phyloP scores from a whole-genome alignment of 257 asterid genomes.

The Mentha longifolia region DNA sequence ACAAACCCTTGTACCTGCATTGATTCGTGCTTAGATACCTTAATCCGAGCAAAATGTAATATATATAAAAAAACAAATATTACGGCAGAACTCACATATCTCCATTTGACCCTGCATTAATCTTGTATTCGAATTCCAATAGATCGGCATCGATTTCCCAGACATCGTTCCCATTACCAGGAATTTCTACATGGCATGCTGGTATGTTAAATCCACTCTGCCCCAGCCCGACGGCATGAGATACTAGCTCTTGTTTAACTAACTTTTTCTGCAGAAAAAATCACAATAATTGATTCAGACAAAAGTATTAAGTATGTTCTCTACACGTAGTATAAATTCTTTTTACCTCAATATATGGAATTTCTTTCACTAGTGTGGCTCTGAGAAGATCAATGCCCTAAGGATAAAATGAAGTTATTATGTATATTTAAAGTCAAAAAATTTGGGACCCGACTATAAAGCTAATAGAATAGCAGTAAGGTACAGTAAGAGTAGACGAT shows the following conservation, averaged over 20 bases:
- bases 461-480: background rate
- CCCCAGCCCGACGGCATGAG: constrained; percentile 37
- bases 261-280: constrained; percentile 49
- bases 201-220: constrained; percentile 37
- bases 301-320: background rate
- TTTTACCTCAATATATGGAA: constrained; percentile 73
- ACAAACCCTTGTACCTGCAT: constrained; percentile 77
- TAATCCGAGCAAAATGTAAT: constrained; percentile 7
- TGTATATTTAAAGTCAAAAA: background rate
- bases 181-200: constrained; percentile 48
- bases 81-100: constrained; percentile 62
- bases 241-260: constrained; percentile 39
- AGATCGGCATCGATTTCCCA: constrained; percentile 81
- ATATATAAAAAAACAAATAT: background rate
- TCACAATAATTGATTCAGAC: constrained; percentile 13
- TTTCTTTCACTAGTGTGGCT: constrained; percentile 54
- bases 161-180: constrained; percentile 61
- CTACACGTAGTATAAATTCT: background rate
- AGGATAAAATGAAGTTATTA: constrained; percentile 26
- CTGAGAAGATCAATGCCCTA: constrained; percentile 72
- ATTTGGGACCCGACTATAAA: background rate
- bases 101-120: constrained; percentile 70
- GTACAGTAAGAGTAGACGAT: background rate
- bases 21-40: constrained; percentile 17
- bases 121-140: constrained; percentile 63